Evolutionary conservation across 768 basidiomycete species (phyloP).

Genomic region (Russula sp.): DNA sequence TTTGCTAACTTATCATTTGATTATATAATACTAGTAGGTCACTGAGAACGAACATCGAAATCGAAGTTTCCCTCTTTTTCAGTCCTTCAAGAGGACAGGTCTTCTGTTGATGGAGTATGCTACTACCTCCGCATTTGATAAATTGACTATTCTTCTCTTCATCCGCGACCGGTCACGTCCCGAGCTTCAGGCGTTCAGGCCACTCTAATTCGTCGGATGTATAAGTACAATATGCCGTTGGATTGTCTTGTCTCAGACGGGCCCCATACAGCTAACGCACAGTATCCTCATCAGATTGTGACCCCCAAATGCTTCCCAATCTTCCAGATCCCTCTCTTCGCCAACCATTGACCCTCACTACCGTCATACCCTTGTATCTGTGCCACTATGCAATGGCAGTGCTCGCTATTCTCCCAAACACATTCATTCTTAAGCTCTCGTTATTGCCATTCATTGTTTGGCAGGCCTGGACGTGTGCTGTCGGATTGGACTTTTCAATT

Average conservation of each 20-base stretch:
- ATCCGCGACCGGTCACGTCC: not conserved
- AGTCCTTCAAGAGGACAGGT: no score
- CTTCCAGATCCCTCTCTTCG: slow-evolving; percentile 4
- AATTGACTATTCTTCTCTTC: no score
- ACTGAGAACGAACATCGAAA: no score
- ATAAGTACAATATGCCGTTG: not conserved
- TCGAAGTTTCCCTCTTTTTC: no score
- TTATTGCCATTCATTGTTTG: slow-evolving; percentile 9
- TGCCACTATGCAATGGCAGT: not conserved
- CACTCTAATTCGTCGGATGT: not conserved
- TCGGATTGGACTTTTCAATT: not conserved
- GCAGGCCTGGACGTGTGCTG: not conserved
- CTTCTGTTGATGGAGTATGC: no score
- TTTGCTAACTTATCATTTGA: no score
- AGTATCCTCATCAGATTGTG: not conserved
- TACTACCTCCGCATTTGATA: no score
- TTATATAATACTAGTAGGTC: no score
- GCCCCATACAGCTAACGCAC: no score
- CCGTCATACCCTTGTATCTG: slow-evolving; percentile 2
- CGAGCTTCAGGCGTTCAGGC: not conserved
- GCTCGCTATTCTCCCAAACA: slow-evolving; percentile 7
- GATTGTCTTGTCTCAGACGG: not conserved
- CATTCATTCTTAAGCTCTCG: not conserved
- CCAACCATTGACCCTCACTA: not conserved
- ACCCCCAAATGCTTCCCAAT: not conserved